These are phyloP conservation scores for Cladophialophora chaetospira DNA, from an alignment of 2,329 filamentous ascomycete genomes.

Conservation along the genomic window DNA sequence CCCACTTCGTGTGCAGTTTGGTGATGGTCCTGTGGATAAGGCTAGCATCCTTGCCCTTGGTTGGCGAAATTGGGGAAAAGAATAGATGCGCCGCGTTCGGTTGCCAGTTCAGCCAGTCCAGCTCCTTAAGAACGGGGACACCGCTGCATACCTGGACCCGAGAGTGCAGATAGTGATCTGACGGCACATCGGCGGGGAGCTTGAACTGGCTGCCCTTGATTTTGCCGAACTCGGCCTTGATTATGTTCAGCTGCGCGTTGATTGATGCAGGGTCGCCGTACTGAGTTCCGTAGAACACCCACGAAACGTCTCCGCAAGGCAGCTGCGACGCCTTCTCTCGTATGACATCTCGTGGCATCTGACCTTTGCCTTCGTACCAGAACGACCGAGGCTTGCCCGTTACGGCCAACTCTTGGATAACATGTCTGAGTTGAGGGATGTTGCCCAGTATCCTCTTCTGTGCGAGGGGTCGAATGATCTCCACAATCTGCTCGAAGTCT, in stretches of 20 bases:
- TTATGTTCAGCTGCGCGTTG: conserved; percentile 33
- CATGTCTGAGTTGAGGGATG: conserved; percentile 37
- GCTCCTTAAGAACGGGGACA: conserved; percentile 35
- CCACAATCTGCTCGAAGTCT: conserved; percentile 41
- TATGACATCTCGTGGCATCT: conserved; percentile 37
- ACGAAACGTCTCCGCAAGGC: conserved; percentile 35
- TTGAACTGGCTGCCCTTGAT: conserved; percentile 39
- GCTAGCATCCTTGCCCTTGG: conserved; percentile 37
- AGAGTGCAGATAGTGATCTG: conserved; percentile 37
- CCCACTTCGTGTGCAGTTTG: conserved; percentile 29
- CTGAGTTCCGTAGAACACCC: conserved; percentile 39
- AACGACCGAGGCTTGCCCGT: conserved; percentile 35
- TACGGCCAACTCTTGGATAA: conserved; percentile 38
- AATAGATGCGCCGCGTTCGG: conserved; percentile 40
- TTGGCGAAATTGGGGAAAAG: conserved; percentile 42
- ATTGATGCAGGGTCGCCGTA: conserved; percentile 36
- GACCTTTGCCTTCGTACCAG: conserved; percentile 34
- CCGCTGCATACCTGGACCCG: conserved; percentile 36
- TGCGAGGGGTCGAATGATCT: conserved; percentile 41
- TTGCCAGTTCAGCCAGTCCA: conserved; percentile 41
- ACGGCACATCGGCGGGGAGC: conserved; percentile 37
- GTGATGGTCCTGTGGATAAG: conserved; percentile 35
- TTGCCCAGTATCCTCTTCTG: conserved; percentile 36
- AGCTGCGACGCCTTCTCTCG: conserved; percentile 35
- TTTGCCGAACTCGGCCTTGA: conserved; percentile 34